These are phyloP conservation scores for Chaetomidium leptoderma DNA, from an alignment of 495 filamentous ascomycete genomes.

Conservation along the genomic window DNA sequence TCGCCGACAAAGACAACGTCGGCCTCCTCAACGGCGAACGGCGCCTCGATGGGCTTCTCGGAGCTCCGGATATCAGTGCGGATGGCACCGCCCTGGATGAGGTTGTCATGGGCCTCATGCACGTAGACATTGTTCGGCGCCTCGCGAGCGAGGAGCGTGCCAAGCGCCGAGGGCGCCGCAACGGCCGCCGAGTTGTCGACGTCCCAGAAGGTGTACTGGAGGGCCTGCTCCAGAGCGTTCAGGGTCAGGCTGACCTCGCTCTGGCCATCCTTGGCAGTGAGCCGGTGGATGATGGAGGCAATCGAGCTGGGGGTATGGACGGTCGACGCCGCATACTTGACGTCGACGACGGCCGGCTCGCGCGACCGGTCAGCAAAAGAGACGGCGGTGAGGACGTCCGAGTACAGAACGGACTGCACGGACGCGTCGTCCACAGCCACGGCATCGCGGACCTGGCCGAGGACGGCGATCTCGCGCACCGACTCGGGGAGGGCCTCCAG, in stretches of 20 bases:
- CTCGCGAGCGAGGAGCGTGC: slow-evolving; percentile 68
- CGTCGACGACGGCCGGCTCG: slow-evolving; percentile 62
- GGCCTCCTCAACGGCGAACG: slow-evolving; percentile 72
- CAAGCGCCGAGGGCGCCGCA: slow-evolving; percentile 60
- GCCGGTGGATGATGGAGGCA: slow-evolving; percentile 51
- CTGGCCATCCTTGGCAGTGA: slow-evolving; percentile 57
- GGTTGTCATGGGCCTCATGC: slow-evolving; percentile 74
- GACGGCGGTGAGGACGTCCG: slow-evolving; percentile 80
- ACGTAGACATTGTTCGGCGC: slow-evolving; percentile 72
- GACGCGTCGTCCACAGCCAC: slow-evolving; percentile 60
- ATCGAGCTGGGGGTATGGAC: slow-evolving; percentile 75
- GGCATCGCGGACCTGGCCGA: slow-evolving; percentile 56
- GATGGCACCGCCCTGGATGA: slow-evolving; percentile 76
- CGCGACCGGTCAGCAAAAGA: slow-evolving; percentile 64
- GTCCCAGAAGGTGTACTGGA: slow-evolving; percentile 95
- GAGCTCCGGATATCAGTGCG: slow-evolving; percentile 84
- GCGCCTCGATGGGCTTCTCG: slow-evolving; percentile 73
- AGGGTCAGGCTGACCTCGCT: slow-evolving; percentile 46
- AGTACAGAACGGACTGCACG: slow-evolving; percentile 76
- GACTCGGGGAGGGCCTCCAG: slow-evolving; percentile 71
- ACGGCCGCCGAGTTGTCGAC: slow-evolving; percentile 66
- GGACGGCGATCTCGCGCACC: slow-evolving; percentile 64
- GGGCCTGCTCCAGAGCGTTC: slow-evolving; percentile 43
- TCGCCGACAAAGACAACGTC: slow-evolving; percentile 76
- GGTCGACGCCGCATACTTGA: slow-evolving; percentile 83